Percentiles rank a stretch among this genome's conserved stretches.
Conservation (phyloP, 148 eudicot genomes). For the Dysphania ambrosioides region DNA sequence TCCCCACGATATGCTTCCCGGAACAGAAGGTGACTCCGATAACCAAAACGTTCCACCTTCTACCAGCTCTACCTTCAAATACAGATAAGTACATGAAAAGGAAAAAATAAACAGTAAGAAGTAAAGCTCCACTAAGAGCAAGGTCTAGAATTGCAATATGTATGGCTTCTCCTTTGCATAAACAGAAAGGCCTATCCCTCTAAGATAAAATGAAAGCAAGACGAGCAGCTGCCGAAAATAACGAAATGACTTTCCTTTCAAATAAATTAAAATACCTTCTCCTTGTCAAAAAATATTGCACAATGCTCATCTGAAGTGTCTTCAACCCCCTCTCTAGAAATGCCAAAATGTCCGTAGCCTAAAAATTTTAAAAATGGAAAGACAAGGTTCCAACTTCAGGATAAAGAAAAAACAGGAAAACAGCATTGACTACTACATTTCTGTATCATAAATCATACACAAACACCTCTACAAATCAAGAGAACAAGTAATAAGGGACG, state of each 20-base stretch:
- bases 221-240: neutral
- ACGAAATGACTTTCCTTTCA: neutral
- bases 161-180: neutral
- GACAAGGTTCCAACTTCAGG: slow-evolving; percentile 9
- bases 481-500: slow-evolving; percentile 10
- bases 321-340: slow-evolving; percentile 89
- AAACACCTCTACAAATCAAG: slow-evolving; percentile 16
- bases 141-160: slow-evolving; percentile 2
- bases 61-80: slow-evolving; percentile 73
- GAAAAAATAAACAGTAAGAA: neutral
- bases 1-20: slow-evolving; percentile 96
- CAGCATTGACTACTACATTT: slow-evolving; percentile 15
- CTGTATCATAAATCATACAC: neutral
- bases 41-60: slow-evolving; percentile 99
- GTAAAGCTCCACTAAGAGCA: slow-evolving; percentile 4
- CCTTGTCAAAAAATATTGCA: slow-evolving; percentile 84
- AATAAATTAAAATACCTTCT: slow-evolving; percentile 52
- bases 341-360: slow-evolving; percentile 91
- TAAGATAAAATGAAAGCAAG: neutral
- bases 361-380: slow-evolving; percentile 14
- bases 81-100: slow-evolving; percentile 6
- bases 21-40: slow-evolving; percentile 94
- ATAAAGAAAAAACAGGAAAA: neutral
- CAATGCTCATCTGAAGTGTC: slow-evolving; percentile 84
- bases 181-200: too few species aligned